Evolutionary conservation across 2,329 filamentous ascomycete species (phyloP).

Genomic region (Ophiocordyceps camponoti-rufipedis): DNA sequence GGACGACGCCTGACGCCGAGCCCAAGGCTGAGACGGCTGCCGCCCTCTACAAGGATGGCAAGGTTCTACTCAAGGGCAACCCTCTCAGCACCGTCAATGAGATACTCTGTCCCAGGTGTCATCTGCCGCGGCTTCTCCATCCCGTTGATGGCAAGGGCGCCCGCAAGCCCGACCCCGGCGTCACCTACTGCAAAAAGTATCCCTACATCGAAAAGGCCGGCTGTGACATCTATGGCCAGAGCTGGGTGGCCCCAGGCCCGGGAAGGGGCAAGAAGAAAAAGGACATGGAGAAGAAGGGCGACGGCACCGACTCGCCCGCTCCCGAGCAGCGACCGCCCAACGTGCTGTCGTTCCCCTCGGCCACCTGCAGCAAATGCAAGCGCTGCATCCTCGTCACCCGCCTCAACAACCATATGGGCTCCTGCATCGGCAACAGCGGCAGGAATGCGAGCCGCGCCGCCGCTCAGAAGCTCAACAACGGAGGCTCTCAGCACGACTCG

Average conservation of each 20-base stretch:
- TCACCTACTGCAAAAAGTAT: conserved; percentile 63
- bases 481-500: conserved; percentile 32
- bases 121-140: conserved; percentile 54
- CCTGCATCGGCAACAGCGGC: conserved; percentile 47
- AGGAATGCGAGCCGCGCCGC: conserved; percentile 44
- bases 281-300: conserved; percentile 46
- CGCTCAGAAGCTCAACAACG: conserved; percentile 44
- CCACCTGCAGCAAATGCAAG: conserved; percentile 50
- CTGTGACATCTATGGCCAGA: conserved; percentile 69
- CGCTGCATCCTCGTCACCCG: conserved; percentile 46
- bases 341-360: conserved; percentile 45
- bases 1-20: conserved; percentile 32
- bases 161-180: conserved; percentile 43
- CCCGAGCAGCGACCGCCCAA: conserved; percentile 40
- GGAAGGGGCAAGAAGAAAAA: conserved; percentile 66
- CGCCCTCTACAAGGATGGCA: conserved; percentile 51
- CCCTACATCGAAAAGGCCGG: conserved; percentile 61
- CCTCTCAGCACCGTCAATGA: conserved; percentile 53
- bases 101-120: conserved; percentile 56
- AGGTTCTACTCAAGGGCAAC: conserved; percentile 51
- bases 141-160: conserved; percentile 54
- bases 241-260: conserved; percentile 54
- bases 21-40: conserved; percentile 47
- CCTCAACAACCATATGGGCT: conserved; percentile 50
- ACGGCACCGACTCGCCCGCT: conserved; percentile 26